Percentiles rank a stretch among this genome's conserved stretches.
Conservation (phyloP, 192 early-diverging fungal species). For the Coemansia sp. region DNA sequence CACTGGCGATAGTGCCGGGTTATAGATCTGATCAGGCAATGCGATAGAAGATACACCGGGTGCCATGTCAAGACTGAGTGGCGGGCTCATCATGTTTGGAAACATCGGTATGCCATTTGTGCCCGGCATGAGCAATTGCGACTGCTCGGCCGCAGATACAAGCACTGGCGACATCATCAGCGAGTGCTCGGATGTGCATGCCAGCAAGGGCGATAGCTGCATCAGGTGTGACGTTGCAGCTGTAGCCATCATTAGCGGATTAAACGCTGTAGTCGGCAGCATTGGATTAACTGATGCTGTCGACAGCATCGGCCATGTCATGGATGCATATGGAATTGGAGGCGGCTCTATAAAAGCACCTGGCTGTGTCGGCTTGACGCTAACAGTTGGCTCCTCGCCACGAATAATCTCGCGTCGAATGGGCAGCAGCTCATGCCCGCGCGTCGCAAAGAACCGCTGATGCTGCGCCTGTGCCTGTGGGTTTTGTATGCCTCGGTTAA, state of each 20-base stretch:
- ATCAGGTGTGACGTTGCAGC: not conserved
- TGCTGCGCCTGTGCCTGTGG: conserved; percentile 11
- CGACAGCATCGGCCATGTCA: not conserved
- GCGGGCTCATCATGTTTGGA: not conserved
- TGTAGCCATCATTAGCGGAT: conserved; percentile 5
- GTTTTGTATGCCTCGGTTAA: conserved; percentile 1
- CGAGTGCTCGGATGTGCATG: not conserved
- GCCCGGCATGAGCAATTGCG: not conserved
- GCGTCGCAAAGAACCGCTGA: conserved; percentile 27
- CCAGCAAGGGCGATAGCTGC: not conserved
- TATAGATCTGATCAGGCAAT: no score
- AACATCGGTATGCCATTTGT: not conserved
- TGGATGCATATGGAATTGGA: not conserved
- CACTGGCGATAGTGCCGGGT: not conserved
- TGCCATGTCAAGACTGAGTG: not conserved
- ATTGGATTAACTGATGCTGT: not conserved
- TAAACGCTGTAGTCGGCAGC: not conserved
- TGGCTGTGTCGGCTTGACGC: not conserved
- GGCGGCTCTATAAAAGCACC: not conserved
- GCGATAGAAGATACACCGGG: not conserved
- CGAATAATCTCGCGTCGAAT: conserved; percentile 28
- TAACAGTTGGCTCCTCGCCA: not conserved
- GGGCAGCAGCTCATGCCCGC: conserved; percentile 17
- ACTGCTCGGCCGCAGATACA: not conserved
- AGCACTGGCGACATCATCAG: not conserved